phyloP scores from a whole-genome alignment of 371 early-diverging fungal species.

The Chytridiales sp. region DNA sequence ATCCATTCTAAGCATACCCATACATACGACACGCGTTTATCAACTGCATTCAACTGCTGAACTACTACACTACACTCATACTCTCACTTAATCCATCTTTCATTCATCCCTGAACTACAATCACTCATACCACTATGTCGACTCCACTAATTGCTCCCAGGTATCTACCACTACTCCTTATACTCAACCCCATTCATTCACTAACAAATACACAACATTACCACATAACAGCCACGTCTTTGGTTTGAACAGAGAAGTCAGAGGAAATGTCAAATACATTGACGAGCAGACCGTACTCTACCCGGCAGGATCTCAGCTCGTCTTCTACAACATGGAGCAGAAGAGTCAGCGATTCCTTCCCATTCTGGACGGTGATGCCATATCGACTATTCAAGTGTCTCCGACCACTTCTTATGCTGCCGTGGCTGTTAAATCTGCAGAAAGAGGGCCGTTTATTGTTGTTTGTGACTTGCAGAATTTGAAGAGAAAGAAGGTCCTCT shows the following conservation, averaged over 20 bases:
- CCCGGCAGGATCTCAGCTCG: conserved; percentile 48
- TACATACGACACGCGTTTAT: no score
- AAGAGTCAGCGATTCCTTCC: conserved; percentile 45
- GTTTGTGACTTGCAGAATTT: conserved; percentile 31
- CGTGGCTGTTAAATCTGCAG: conserved; percentile 21
- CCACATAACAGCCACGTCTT: conserved; percentile 51
- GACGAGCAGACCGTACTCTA: conserved; percentile 49
- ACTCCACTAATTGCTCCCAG: no score
- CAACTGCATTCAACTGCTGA: no score
- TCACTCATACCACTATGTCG: no score
- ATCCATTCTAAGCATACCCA: no score
- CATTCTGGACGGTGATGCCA: conserved; percentile 42
- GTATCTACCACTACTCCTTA: no score
- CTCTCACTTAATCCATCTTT: no score
- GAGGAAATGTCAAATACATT: conserved; percentile 33
- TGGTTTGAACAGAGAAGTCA: conserved; percentile 41
- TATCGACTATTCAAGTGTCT: conserved; percentile 38
- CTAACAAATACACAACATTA: no score
- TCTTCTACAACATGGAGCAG: conserved; percentile 49
- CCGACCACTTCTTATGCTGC: conserved; percentile 19
- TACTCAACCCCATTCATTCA: neutral
- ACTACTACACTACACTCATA: no score
- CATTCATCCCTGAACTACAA: no score
- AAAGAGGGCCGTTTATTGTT: conserved; percentile 25
- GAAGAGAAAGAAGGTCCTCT: conserved; percentile 29